Evolutionary conservation across 2,329 filamentous ascomycete genomes (phyloP), one percentile per base, ranked within the genome.

Genomic region (Sodiomyces alkalinus): DNA sequence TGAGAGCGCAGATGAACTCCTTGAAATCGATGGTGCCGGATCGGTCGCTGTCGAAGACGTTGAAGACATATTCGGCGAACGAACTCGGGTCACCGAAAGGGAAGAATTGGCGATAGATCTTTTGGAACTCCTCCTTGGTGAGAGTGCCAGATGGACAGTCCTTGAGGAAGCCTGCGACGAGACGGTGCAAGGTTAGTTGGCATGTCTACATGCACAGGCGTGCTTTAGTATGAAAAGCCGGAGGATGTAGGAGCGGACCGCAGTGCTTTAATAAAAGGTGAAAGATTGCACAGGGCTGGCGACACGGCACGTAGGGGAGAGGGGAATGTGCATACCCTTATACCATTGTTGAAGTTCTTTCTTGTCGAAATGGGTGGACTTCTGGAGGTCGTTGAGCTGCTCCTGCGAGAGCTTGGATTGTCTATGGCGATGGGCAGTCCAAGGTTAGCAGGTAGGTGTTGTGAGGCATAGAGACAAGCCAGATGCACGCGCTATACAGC

Each of bases 271-370:
- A n/a, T n/a, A n/a, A n/a, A n/a, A n/a, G n/a, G n/a, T n/a, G n/a
- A n/a, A n/a, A n/a, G n/a, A n/a, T n/a, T n/a, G n/a, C n/a, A 14
- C n/a, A n/a, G n/a, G n/a, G n/a, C n/a, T n/a, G n/a, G n/a, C n/a
- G n/a, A n/a, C n/a, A n/a, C n/a, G n/a, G n/a, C n/a, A 11, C 12
- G 31, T 15, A 29, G 17, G 23, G n/a, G n/a, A n/a, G n/a, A n/a
- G n/a, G n/a, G n/a, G n/a, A 25, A 19, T 24, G 11, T 26, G 40
- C 73, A 39, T 56, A 93, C 90, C 90, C 69, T 96, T 96, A 60
- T 98, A 96, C 90, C 90, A 98, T 74, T 96, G 87, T 55, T 98
- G 90, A 51, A 98, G 59, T 59, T 98, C 90, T 66, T 96, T 96
- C 76, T 94, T 94, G 59, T 98, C 90, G 51, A 98, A 98, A 58